Evolutionary conservation across 2,329 filamentous ascomycete species (phyloP), one percentile per base, ranked within the genome.

Genomic region (Tolypocladium endophyticum): DNA sequence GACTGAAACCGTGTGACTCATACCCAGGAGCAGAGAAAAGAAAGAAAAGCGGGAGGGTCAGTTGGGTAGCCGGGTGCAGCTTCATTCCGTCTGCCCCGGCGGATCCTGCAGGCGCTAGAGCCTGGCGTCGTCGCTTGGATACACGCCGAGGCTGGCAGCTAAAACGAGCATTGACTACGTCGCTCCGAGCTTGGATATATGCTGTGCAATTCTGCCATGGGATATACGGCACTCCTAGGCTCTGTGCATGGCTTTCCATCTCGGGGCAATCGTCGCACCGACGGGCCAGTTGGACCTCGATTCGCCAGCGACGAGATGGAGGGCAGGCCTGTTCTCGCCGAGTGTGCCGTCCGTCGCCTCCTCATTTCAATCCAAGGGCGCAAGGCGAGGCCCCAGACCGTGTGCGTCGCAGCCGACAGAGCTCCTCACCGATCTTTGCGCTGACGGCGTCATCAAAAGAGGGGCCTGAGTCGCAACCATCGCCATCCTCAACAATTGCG

Each of bases 1-100:
- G 54, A 61, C 56, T 62, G 60, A 64, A 64, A 66, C 64, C 47
- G 61, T 65, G 60, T 66, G 65, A 66, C 65, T 66, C 65, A 66
- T 62, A 45, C 55, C 41, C 54, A 23, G n/a, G 56, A 33, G 52
- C 33, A 54, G 58, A 57, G 58, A 58, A 53, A 59, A 61, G 63
- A 56, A 61, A 59, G 61, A 59, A 62, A 60, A 60, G 39, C 62
- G 35, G 55, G 41, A 56, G 56, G 60, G 45, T 30, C 45, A 25
- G 41, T 45, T 14, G 41, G 11, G 39, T 43, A 9, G 59, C 52
- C 36, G 57, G 47, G 55, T 38, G 23, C 30, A 60, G 59, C 59
- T 62, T 64, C 60, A 59, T 59, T 60, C 62, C 57, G 58, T 39
- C 58, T 56, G 61, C 60, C 61, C 56, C 60, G 56, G 57, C 43